A percentile compares a stretch with the other conserved stretches of the same genome.
These are phyloP conservation scores for Metschnikowia anglica DNA, from an alignment of 805 yeast genomes.

Conservation along the genomic window DNA sequence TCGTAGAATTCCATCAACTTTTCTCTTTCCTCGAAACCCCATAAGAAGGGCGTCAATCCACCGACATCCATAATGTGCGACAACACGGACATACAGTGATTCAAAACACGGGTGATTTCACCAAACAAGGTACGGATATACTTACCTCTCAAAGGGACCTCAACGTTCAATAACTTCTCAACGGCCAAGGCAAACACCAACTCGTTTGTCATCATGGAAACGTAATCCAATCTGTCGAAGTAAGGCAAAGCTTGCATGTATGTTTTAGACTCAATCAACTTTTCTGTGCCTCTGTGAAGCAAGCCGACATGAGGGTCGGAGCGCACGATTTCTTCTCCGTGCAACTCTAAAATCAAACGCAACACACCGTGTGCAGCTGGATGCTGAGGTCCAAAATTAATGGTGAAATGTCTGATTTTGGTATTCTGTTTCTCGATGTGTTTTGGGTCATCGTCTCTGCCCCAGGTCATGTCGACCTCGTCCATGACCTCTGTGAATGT, in stretches of 20 bases:
- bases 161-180: conserved; percentile 79
- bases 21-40: conserved; percentile 95
- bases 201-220: conserved; percentile 87
- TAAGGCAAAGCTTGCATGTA: conserved; percentile 87
- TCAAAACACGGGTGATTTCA: conserved; percentile 78
- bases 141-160: conserved; percentile 81
- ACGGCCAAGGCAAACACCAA: conserved; percentile 80
- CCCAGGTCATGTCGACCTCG: conserved; percentile 47
- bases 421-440: conserved; percentile 44
- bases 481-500: conserved; percentile 46
- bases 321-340: conserved; percentile 85
- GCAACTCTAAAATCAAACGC: conserved; percentile 79
- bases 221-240: conserved; percentile 85
- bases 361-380: conserved; percentile 95
- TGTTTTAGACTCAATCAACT: conserved; percentile 81
- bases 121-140: conserved; percentile 84
- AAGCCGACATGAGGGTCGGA: conserved; percentile 89
- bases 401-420: conserved; percentile 81
- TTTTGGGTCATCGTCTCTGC: conserved; percentile 43
- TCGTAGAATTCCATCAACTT: conserved; percentile 91
- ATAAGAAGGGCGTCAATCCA: conserved; percentile 86
- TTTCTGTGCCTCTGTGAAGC: conserved; percentile 86
- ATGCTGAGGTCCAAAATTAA: conserved; percentile 91
- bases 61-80: conserved; percentile 95
- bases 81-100: conserved; percentile 82